A percentile compares a stretch with the other conserved stretches of the same genome.
These are phyloP conservation scores for Fusarium pseudocircinatum DNA, from an alignment of 2,329 filamentous ascomycete genomes.

Conservation along the genomic window DNA sequence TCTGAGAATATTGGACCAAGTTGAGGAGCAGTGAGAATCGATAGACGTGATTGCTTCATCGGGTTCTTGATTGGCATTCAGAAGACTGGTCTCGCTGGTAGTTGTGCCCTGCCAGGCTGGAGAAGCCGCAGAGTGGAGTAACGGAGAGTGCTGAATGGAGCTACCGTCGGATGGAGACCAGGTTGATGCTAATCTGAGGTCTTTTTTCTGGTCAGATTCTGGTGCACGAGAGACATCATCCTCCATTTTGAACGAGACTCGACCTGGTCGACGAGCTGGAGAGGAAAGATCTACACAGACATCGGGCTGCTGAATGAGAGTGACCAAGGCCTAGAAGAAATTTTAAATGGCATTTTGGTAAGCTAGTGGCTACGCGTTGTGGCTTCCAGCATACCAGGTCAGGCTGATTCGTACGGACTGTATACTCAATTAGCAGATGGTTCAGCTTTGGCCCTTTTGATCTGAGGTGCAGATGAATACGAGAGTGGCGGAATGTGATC, in stretches of 20 bases:
- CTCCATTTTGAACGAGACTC: neutral
- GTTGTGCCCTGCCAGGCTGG: neutral
- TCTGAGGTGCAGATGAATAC: neutral
- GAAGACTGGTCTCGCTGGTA: neutral
- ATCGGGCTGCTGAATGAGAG: fast-evolving
- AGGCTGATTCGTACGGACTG: neutral
- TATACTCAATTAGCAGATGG: neutral
- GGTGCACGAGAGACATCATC: neutral
- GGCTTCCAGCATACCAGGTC: fast-evolving
- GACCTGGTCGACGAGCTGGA: neutral
- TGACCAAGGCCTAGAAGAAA: neutral
- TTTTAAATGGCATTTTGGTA: neutral
- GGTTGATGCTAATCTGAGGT: neutral
- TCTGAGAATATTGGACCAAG: neutral
- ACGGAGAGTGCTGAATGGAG: neutral
- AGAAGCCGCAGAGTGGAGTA: neutral
- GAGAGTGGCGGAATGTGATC: neutral
- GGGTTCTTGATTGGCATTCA: fast-evolving
- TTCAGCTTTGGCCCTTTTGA: neutral
- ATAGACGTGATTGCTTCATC: fast-evolving
- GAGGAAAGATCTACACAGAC: neutral
- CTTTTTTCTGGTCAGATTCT: neutral
- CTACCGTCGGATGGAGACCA: neutral
- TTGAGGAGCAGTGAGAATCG: fast-evolving
- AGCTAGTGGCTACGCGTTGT: neutral